Base-by-base conservation (phyloP, 352 stramenopile species). In the Pythium insidiosum region DNA sequence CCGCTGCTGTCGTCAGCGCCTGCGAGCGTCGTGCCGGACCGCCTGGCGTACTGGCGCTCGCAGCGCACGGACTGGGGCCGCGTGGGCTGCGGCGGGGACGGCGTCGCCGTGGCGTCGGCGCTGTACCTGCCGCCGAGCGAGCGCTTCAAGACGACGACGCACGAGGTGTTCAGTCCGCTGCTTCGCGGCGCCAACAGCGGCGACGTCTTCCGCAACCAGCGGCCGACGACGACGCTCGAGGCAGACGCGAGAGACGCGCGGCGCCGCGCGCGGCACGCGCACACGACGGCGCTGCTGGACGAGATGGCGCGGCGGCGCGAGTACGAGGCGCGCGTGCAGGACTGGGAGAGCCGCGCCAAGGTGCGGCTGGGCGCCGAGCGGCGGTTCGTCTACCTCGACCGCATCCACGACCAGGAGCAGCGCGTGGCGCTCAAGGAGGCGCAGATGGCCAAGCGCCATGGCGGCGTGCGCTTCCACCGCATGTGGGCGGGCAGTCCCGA, bases 401-500 rank as follows among this genome's bases (percentile, higher is more conserved):
- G 37, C 31, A 56, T 86, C 50, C 71, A 89, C 43, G 68, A 81
- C 9, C 56, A 68, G 15, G 70, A 90, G 40, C 55, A 86, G 26
- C 62, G 59, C 28, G 52, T 74, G 16, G 69, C 56, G 18, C 58
- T 65, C 29, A 58, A 67, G 6, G 69, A 87, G 43, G 43, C 68
- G 48, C 60, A 69, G 16, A 90, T 73, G 64, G 68, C 73, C 36
- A 84, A 82, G 38, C 74, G 74, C 26, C 58, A 86, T 50, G 74
- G 80, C 21, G 74, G 80, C 42, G 58, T 60, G 24, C 68, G 53
- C 35, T 88, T 74, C 50, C 67, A 86, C 37, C 73, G 73, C 43
- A 92, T 92, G 74, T 89, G 80, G 80, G 70, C 80, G 1, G 77
- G 77, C 40, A 90, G 77, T 22, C 53, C 66, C 9, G 73, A 92